Evolutionary conservation across 2,329 filamentous ascomycete genomes (phyloP).

Genomic region (Penicillium sp.): DNA sequence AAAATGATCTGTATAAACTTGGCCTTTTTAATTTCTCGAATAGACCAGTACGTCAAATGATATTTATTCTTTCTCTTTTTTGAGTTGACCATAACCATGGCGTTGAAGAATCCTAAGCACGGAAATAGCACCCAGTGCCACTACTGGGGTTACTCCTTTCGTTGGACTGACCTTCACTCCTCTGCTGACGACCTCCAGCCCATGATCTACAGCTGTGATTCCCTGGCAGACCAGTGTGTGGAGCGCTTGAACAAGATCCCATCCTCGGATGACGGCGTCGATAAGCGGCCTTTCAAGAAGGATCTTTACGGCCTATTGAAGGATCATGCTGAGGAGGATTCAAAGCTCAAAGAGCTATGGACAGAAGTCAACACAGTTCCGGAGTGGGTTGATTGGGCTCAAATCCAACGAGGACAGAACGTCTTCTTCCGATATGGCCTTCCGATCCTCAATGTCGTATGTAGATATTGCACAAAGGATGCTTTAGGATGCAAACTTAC

Average conservation of each 20-base stretch:
- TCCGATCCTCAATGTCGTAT: slow-evolving; percentile 58
- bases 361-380: slow-evolving; percentile 65
- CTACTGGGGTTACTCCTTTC: slow-evolving; percentile 66
- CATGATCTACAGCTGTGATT: slow-evolving; percentile 67
- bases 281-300: slow-evolving; percentile 39
- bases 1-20: no score
- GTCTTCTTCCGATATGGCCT: slow-evolving; percentile 76
- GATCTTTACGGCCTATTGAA: slow-evolving; percentile 65
- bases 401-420: slow-evolving; percentile 71
- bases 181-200: slow-evolving; percentile 59
- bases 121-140: slow-evolving; percentile 23
- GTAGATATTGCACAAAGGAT: slow-evolving; percentile 8
- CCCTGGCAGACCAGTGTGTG: slow-evolving; percentile 64
- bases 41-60: no score
- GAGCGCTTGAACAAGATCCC: slow-evolving; percentile 63
- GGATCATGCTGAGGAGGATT: slow-evolving; percentile 58
- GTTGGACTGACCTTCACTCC: slow-evolving; percentile 65
- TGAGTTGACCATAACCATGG: slow-evolving; percentile 9
- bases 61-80: neutral
- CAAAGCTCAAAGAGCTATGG: slow-evolving; percentile 62
- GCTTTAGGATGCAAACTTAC: slow-evolving; percentile 16
- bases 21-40: no score
- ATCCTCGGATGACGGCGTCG: slow-evolving; percentile 4
- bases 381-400: slow-evolving; percentile 74
- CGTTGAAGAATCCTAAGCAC: slow-evolving; percentile 11